Evolutionary conservation across 306 rosid genomes (phyloP), one percentile per base, ranked within the genome.

Genomic region (Vigna radiata): DNA sequence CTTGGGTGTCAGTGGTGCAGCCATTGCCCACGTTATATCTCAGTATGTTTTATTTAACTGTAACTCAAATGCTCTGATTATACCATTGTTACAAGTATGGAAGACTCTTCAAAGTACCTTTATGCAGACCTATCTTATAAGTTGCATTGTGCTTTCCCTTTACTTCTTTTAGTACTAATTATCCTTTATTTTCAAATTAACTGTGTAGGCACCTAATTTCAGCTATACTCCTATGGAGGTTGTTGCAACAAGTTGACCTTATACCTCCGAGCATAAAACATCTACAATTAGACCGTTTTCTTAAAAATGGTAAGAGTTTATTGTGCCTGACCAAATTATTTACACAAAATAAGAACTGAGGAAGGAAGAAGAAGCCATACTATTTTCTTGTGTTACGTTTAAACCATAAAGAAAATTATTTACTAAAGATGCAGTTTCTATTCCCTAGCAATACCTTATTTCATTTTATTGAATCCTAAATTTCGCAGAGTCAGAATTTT

Each of bases 1-100:
- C 29, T 52, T 88, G 56, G 98, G 97, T 17, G 93, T 90, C 72
- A 82, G 87, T 3, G 98, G 98, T 55, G 98, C 98, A 46, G 98
- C 98, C 83, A 88, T 94, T 63, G 96, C 98, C 4, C 98, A 94
- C 81, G 98, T 94, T 63, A 88, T 94, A 77, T 94, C 98, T 58
- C 98, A 94, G 98, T 94, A 84, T 78, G 97, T 86, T 43, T 59
- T 29, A 78, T 56, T 65, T 11, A 43, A 36, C 49, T 62, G 47
- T 25, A 52, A 70, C 43, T 55, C 48, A 48, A 41, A 55, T 74
- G n/a, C 17, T 18, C 48, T 67, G 18, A 15, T 54, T 59, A 59
- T 47, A 54, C 16, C 29, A 15, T 47, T 68, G 43, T 31, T 72
- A 41, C 17, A 41, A 80, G 67, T 50, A 61, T 19, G 37, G 36